Evolutionary conservation across 345 rosid genomes (phyloP).

Genomic region (Melaleuca quinquenervia): DNA sequence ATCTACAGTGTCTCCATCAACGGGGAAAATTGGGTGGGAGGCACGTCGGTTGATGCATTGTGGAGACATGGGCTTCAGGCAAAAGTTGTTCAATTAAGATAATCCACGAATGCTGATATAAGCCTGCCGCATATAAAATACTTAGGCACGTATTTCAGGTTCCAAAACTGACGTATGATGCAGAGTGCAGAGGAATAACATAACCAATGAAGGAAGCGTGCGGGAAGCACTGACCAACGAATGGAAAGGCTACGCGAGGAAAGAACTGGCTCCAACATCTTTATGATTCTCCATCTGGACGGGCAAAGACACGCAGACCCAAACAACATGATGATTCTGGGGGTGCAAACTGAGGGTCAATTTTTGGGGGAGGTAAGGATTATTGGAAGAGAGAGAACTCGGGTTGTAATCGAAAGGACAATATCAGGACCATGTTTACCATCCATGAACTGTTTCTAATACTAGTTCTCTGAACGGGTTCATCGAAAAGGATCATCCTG

Average conservation of each 20-base stretch:
- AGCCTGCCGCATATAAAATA: background rate
- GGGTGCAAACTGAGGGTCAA: background rate
- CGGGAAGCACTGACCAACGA: background rate
- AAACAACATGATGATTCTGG: background rate
- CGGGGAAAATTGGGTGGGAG: background rate
- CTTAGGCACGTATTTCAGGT: background rate
- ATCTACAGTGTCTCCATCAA: background rate
- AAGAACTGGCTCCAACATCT: background rate
- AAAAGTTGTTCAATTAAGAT: background rate
- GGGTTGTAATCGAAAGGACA: background rate
- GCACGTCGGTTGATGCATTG: background rate
- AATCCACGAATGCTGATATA: background rate
- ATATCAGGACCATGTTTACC: background rate
- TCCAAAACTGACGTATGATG: background rate
- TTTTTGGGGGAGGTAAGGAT: background rate
- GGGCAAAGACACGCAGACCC: background rate
- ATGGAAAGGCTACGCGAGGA: background rate
- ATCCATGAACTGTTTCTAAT: background rate
- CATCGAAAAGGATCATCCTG: background rate
- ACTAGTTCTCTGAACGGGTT: background rate
- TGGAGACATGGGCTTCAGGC: background rate
- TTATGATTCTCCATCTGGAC: background rate
- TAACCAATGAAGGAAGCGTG: background rate
- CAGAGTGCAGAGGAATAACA: background rate
- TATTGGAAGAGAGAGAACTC: background rate